Base-by-base conservation (phyloP, 148 eudicot genomes). In the Chenopodium album region DNA sequence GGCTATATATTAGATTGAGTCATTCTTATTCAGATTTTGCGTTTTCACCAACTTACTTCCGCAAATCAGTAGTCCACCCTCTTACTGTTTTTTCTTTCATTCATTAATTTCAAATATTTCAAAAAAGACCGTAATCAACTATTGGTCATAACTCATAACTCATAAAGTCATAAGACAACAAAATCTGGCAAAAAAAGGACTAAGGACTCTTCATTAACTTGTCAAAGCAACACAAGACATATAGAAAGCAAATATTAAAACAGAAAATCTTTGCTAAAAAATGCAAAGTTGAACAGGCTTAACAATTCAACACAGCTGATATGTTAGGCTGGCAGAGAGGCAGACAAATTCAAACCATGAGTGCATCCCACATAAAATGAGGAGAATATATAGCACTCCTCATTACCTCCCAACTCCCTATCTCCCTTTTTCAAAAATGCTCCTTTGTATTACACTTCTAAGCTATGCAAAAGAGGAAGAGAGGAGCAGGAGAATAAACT, bases 341-440 rank as follows among this genome's bases (percentile, higher is more conserved):
- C 79, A 77, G n/a, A 77, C 71, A 63, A 59, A 28, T 46, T 77
- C 34, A 19, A 77, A 77, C 34, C 32, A 77, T 26, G 34, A 77
- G 71, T 44, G 72, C 71, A 0, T 62, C 37, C 70, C 71, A 77
- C 19, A 64, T 65, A 64, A 23, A 12, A 17, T 14, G 71, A 20
- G 11, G 68, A 64, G 37, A 76, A 41, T 17, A 77, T 37, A 13
- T 65, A 46, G 70, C 64, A 14, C 68, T 37, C 48, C 41, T 11
- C 70, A 77, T 76, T 60, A 7, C 5, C 1, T 76, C 26, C 22
- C n/a, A 37, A 19, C 66, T 75, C 34, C 7, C 72, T 32, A 69
- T 31, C 56, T 44, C 31, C 31, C 75, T 2, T 46, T 46, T 46
- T 9, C 29, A 41, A 44, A 16, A 6, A 13, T 72, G 12, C 31